A percentile compares a stretch with the other conserved stretches of the same genome.
Evolutionary conservation across 768 basidiomycete genomes (phyloP).

Genomic region (Boletus tomentosulus): DNA sequence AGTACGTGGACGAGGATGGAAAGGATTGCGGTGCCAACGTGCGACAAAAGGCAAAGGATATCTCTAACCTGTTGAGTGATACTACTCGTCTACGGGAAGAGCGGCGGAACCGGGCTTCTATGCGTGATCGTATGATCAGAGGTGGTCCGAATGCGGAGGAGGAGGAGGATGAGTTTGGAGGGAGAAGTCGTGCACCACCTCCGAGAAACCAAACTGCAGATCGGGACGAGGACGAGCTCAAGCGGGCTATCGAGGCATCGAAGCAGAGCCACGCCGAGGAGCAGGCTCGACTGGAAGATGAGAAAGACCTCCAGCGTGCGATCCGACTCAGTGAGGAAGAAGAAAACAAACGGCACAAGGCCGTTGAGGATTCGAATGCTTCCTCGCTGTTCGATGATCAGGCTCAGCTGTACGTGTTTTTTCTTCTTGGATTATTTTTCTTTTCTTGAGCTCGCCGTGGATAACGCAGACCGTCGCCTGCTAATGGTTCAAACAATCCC

Average conservation of each 20-base stretch:
- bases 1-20: conserved; percentile 89
- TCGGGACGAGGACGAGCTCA: conserved; percentile 79
- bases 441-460: conserved; percentile 1
- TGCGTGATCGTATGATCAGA: conserved; percentile 93
- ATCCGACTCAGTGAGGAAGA: conserved; percentile 88
- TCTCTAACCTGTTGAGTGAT: conserved; percentile 89
- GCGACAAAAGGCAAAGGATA: conserved; percentile 96
- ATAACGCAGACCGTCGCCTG: conserved; percentile 28
- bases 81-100: conserved; percentile 82
- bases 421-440: conserved; percentile 1
- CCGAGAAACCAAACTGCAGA: conserved; percentile 24
- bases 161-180: conserved; percentile 15
- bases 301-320: conserved; percentile 80
- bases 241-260: conserved; percentile 84
- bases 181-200: conserved; percentile 12
- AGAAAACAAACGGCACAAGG: conserved; percentile 68
- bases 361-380: conserved; percentile 70
- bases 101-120: conserved; percentile 75
- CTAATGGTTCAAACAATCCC: conserved; percentile 42
- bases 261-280: conserved; percentile 72
- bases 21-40: conserved; percentile 99
- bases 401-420: conserved; percentile 61
- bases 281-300: conserved; percentile 58
- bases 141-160: conserved; percentile 42
- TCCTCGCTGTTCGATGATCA: conserved; percentile 82